Base-by-base conservation (phyloP, 2,329 filamentous ascomycete species). In the Fusarium ramigenum region DNA sequence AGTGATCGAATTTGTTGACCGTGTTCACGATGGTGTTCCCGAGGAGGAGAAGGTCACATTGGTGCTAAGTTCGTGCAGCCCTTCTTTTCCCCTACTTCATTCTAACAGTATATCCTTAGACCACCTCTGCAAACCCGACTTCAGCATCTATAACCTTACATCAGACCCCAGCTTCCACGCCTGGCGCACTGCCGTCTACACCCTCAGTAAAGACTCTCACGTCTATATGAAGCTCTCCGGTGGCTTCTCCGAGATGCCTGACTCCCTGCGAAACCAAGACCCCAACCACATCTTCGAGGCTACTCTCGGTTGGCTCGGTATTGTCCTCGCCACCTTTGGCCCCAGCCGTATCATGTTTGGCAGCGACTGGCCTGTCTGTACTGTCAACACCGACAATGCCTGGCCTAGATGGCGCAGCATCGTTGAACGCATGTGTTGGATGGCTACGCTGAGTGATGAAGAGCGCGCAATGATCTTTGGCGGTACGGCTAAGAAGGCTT, bases 201-300 rank as follows among this genome's bases (percentile, higher is more conserved):
- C 87, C 14, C 90, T 97, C 78, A 89, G 91, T 75, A 87, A 87
- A 66, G 89, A 89, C 79, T 83, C 86, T 54, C 87, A 86, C 57
- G 90, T 92, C n/a, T 97, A 93, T 84, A 93, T 98, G 88, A 97
- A 98, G 85, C 88, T 98, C n/a, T 96, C 93, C 1, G 96, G 96
- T 12, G 89, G 87, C 52, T 95, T 98, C 81, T 91, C 92, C 23
- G 94, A 97, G 83, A 91, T 98, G 82, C 87, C 90, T 7, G 85
- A 86, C 52, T 81, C 84, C 16, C 83, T 91, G 72, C 85, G 84
- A 76, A 80, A 79, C 30, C 83, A 86, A 32, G 80, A 86, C 15
- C 79, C 86, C 39, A 84, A 88, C 63, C 86, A 89, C 40, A 87
- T 94, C 63, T 90, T 93, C 73, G 84, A 88, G 69, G 87, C 87